Evolutionary conservation across 2,329 filamentous ascomycete genomes (phyloP), one percentile per base, ranked within the genome.

Genomic region (Neoscytalidium dimidiatum): DNA sequence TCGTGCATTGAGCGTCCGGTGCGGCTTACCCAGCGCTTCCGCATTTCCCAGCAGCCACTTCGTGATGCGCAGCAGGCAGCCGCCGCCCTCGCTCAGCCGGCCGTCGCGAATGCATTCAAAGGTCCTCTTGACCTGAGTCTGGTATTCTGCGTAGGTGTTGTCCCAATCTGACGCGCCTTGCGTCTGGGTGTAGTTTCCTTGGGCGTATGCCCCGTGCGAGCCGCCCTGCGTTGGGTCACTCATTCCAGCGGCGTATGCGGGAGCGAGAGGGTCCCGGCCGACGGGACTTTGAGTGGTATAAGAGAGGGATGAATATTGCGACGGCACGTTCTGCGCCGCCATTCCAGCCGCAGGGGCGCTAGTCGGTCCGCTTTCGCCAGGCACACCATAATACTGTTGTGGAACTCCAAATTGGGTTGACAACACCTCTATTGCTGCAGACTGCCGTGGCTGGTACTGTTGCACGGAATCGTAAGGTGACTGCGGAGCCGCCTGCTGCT

Each of bases 381-480:
- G 80, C 71, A 81, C 75, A 79, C 48, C 43, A 52, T 92, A 94
- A 82, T 95, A 97, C 74, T 90, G 87, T 74, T 90, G 89, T 81
- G 89, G 84, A 74, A 89, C 84, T 67, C 86, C 84, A 77, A 92
- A 87, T 75, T 85, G 84, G 74, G 80, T 88, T 75, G 88, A 82
- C 77, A 94, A 84, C 80, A 92, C 91, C 76, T 92, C 90, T 80
- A 95, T 86, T 67, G 86, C 87, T 83, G 90, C 87, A 80, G 90
- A 86, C 75, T 92, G 91, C 82, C 90, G 89, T 71, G 88, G 82
- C 73, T 89, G 85, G 81, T 92, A 96, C 74, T 89, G 89, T 80
- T 88, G 85, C 75, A 89, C 87, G 74, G 87, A 82, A 78, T 94
- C 91, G 81, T 96, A 96, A 71, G 83, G 78, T 67, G 79, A 90